Evolutionary conservation across 176 grass and related monocot species (phyloP), one percentile per base, ranked within the genome.

Genomic region (Thinopyrum elongatum): DNA sequence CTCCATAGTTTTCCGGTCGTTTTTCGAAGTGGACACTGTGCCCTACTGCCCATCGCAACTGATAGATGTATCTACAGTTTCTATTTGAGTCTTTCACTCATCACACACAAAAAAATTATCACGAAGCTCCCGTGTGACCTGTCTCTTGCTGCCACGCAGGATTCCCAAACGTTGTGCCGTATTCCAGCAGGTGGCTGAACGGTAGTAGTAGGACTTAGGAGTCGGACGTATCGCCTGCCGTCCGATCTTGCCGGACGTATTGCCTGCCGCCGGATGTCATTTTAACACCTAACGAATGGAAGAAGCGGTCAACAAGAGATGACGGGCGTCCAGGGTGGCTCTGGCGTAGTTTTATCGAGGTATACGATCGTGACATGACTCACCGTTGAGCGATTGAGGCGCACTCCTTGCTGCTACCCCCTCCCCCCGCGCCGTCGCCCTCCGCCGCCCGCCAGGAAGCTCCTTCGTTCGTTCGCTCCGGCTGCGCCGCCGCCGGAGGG

Each of bases 151-250:
- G 80, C 61, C 80, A 88, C 46, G 33, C 8, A 59, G 71, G 16
- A 16, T 74, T 84, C 87, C 58, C 19, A 67, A 89, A 84, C 4
- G 23, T 15, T 38, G 76, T 84, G 65, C 23, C 51, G 7, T 53
- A 69, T 87, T 72, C 29, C 12, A 62, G 6, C n/a, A 46, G 12
- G 16, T 14, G 22, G 53, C n/a, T 17, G 16, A 10, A 49, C 27
- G 7, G 26, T 9, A 39, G 5, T 4, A 47, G 19, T 7, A 7
- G 59, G 15, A 25, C 76, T 62, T 10, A 44, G 5, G 19, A 49
- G 51, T 78, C 80, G 21, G 27, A 79, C 38, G 28, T 53, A 42
- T 47, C 5, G 8, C 4, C 9, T 9, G 49, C 64, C 35, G 51
- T 61, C 49, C 26, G 34, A 88, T 77, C n/a, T 35, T 7, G 38